Base-by-base conservation (phyloP, 768 basidiomycete species). In the Xerocomellus intermedius region DNA sequence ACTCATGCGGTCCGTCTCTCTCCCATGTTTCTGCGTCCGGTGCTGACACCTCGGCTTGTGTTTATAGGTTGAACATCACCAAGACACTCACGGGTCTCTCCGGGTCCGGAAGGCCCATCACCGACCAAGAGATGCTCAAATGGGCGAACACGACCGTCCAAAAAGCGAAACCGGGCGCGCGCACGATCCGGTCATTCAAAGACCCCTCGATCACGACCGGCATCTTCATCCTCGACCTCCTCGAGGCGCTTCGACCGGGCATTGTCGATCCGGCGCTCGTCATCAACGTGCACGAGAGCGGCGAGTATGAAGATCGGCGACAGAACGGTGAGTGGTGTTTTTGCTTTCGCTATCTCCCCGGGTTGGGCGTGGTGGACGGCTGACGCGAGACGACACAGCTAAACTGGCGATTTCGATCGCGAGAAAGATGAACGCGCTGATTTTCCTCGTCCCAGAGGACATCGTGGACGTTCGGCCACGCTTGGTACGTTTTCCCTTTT, bases 321-420 rank as follows among this genome's bases (percentile, higher is more conserved):
- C 88, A 91, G 75, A 99, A 98, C 66, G 94, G 95, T 96, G 55
- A 19, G 84, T 73, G 5, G 4, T 6, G 4, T 35, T 1, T 16
- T 6, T 16, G 45, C n/a, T 45, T 58, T 50, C 13, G 9, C 30
- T 10, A 2, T 36, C 35, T 16, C 12, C 3, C 24, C 12, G 33
- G 26, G 13, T 9, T 4, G 17, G 1, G 7, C 14, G 28, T 0
- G 3, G 0, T 35, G 33, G 50, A 19, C 2, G 12, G 19, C 30
- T 55, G 37, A 58, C 43, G 24, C 22, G 16, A 30, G 2, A n/a
- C 12, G n/a, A 28, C 5, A 36, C 59, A 97, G 95, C 95, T 16
- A 98, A 98, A 82, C 74, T 98, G 59, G 96, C 94, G 8, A 98
- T 98, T 63, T 98, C 96, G 3, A 98, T 98, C 63, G 95, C 96